phyloP scores from a whole-genome alignment of 1,139 yeast species.

The Debaryomyces psychrophilus region DNA sequence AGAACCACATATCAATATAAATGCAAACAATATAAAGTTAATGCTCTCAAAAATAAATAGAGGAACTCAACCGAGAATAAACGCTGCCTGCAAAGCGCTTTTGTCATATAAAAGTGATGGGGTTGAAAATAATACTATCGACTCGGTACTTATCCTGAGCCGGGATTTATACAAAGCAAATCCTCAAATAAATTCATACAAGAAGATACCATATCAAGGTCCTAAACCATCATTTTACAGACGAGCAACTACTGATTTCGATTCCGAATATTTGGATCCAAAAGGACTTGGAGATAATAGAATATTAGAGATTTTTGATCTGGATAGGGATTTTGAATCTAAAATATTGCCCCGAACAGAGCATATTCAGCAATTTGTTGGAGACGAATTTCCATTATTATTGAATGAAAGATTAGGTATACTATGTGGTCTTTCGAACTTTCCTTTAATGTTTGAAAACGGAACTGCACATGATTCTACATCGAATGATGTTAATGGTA shows the following conservation, averaged over 20 bases:
- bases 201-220: conserved; percentile 17
- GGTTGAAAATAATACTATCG: background rate
- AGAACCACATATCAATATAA: background rate
- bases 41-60: conserved; percentile 5
- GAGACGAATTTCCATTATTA: conserved; percentile 25
- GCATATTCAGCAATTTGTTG: conserved; percentile 21
- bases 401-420: conserved; percentile 25
- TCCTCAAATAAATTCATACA: conserved; percentile 14
- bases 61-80: background rate
- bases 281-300: conserved; percentile 15
- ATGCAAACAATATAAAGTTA: background rate
- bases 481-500: background rate
- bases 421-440: conserved; percentile 17
- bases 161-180: conserved; percentile 19
- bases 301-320: conserved; percentile 16
- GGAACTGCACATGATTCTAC: background rate
- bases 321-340: conserved; percentile 16
- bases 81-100: background rate
- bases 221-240: conserved; percentile 19
- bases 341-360: conserved; percentile 14
- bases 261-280: conserved; percentile 17
- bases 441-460: conserved; percentile 14
- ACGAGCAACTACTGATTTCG: conserved; percentile 19
- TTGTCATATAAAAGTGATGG: conserved; percentile 3
- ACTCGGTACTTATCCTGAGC: conserved; percentile 20